A percentile compares a stretch with the other conserved stretches of the same genome.
These are phyloP conservation scores for Amoebophrya sp. DNA, from an alignment of 169 alveolate species.

Conservation along the genomic window DNA sequence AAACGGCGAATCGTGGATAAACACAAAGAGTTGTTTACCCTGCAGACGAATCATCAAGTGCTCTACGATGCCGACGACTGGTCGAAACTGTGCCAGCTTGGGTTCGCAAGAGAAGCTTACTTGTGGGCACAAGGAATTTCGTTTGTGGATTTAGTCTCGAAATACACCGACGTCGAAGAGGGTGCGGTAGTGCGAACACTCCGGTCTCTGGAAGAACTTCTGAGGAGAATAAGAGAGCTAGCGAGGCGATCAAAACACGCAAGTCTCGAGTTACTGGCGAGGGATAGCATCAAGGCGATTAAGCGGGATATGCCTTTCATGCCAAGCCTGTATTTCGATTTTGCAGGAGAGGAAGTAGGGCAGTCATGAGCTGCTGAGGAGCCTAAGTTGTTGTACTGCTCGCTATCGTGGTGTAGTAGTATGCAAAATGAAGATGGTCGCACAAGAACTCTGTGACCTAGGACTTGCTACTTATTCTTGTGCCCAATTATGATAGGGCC, in stretches of 20 bases:
- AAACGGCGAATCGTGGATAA: neutral
- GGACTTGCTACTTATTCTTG: no score
- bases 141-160: neutral
- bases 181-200: neutral
- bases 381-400: no score
- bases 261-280: neutral
- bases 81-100: neutral
- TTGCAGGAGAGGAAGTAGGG: no score
- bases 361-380: no score
- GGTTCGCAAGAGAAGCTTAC: neutral
- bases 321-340: neutral
- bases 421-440: no score
- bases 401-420: no score
- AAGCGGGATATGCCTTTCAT: neutral
- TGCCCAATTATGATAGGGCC: no score
- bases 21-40: neutral
- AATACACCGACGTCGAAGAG: neutral
- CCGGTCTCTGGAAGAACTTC: neutral
- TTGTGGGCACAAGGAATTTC: neutral
- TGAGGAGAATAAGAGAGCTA: neutral
- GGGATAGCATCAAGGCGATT: neutral
- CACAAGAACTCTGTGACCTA: no score
- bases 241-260: neutral
- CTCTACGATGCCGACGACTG: neutral
- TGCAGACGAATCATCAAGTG: no score